Percentiles rank a stretch among this genome's conserved stretches.
Conservation (phyloP, 176 grass and related monocot genomes). For the Puccinellia tenuiflora region DNA sequence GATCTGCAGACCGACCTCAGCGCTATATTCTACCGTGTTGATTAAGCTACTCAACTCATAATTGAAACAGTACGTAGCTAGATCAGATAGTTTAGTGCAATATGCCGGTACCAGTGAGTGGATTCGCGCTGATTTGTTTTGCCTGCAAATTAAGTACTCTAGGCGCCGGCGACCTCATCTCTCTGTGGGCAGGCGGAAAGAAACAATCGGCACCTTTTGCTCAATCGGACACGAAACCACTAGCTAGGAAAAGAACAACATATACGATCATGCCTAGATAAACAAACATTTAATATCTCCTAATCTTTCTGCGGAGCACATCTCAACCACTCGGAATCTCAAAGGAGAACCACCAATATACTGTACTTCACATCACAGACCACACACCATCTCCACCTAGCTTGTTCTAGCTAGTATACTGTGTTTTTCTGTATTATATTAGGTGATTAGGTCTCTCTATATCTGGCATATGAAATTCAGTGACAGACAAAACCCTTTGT, state of each 20-base stretch:
- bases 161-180: neutral
- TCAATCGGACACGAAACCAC: constrained; percentile 35
- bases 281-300: neutral
- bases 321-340: neutral
- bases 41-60: neutral
- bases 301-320: neutral
- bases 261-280: neutral
- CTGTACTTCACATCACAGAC: neutral
- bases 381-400: neutral
- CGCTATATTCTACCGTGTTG: neutral
- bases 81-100: constrained; percentile 5
- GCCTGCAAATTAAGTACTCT: constrained; percentile 4
- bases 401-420: neutral
- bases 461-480: neutral
- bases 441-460: neutral
- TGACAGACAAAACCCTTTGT: neutral
- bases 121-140: neutral
- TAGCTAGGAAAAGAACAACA: constrained; percentile 18
- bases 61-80: neutral
- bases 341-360: neutral
- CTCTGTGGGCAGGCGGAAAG: constrained; percentile 19
- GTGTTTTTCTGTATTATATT: neutral
- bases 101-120: neutral
- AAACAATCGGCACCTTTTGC: constrained; percentile 10
- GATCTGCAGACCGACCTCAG: neutral